Percentiles rank a stretch among this genome's conserved stretches.
Evolutionary conservation across 1,284 basidiomycete species (phyloP).

Genomic region (Naganishia sp.): DNA sequence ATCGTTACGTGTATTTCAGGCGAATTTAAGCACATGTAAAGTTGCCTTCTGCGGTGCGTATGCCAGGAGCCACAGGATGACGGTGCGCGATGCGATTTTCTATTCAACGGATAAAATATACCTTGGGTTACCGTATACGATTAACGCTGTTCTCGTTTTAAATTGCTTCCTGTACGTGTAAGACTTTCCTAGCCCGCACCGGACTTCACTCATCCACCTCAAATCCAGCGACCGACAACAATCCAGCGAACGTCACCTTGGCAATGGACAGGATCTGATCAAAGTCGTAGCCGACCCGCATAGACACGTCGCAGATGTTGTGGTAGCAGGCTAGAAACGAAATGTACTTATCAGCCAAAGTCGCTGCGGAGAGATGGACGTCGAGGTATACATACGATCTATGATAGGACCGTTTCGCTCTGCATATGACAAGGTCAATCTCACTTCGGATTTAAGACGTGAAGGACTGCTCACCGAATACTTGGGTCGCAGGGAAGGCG

Average conservation of each 20-base stretch:
- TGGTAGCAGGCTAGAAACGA: constrained; percentile 37
- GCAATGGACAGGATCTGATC: constrained; percentile 75
- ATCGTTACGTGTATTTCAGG: too few species aligned
- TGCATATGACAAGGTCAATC: constrained; percentile 34
- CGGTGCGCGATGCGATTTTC: too few species aligned
- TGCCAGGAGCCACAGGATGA: too few species aligned
- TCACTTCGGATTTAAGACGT: background rate
- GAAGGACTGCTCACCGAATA: constrained; percentile 40
- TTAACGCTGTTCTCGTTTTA: too few species aligned
- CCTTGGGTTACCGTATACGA: too few species aligned
- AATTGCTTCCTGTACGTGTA: too few species aligned
- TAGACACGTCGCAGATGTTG: constrained; percentile 69
- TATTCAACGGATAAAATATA: too few species aligned
- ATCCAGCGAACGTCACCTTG: constrained; percentile 65
- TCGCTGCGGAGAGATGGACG: background rate
- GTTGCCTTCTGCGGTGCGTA: too few species aligned
- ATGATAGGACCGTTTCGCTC: constrained; percentile 78
- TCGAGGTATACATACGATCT: constrained; percentile 66
- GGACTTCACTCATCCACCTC: constrained; percentile 3
- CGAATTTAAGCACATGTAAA: too few species aligned
- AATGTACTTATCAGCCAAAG: background rate
- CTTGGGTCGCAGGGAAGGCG: constrained; percentile 76
- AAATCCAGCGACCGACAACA: constrained; percentile 49
- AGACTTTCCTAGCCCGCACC: too few species aligned
- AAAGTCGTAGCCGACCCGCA: constrained; percentile 75